Base-by-base conservation (phyloP, 2,329 filamentous ascomycete genomes). In the Colletotrichum plurivorum region DNA sequence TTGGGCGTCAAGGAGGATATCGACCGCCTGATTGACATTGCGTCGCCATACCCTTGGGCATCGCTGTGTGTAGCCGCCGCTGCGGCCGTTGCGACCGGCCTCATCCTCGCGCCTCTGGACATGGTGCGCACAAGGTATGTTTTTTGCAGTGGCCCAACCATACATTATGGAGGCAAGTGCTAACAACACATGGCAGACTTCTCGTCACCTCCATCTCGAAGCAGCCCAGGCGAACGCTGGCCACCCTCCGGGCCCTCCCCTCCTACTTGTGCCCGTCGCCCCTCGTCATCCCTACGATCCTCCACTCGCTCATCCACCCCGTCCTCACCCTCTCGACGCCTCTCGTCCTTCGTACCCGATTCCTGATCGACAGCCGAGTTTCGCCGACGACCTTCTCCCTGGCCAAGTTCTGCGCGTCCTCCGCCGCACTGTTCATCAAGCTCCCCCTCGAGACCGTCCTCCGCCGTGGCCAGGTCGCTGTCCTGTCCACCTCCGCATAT, bases 361-460 rank as follows among this genome's bases (percentile, higher is more conserved):
- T 98, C 73, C 87, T 91, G 71, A 91, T 98, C 74, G 94, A 97
- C 78, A 93, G 93, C 25, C 88, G 96, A 64, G 83, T 92, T 36
- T 94, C 94, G 6, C 95, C 96, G 0, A 90, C 90, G 51, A 88
- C 93, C 15, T 98, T 97, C 84, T 94, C 92, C 20, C 78, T 97
- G 53, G 90, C 90, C 76, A 93, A 93, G 61, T 97, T 98, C 81
- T 85, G 93, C 73, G 90, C 93, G 15, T 94, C 93, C 2, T 90
- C 91, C 0, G 86, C 90, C 2, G 95, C 97, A 56, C 88, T 98
- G 39, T 93, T 96, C 75, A 81, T 97, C 73, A 95, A 95, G 76
- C 89, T 98, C 13, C 96, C 96, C 0, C 85, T 98, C 5, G 96
- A 99, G 81, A 98, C 95, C 0, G 93, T 97, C 16, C 87, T 98